Evolutionary conservation across 2,329 filamentous ascomycete genomes (phyloP).

Genomic region (Aspergillus bombycis): DNA sequence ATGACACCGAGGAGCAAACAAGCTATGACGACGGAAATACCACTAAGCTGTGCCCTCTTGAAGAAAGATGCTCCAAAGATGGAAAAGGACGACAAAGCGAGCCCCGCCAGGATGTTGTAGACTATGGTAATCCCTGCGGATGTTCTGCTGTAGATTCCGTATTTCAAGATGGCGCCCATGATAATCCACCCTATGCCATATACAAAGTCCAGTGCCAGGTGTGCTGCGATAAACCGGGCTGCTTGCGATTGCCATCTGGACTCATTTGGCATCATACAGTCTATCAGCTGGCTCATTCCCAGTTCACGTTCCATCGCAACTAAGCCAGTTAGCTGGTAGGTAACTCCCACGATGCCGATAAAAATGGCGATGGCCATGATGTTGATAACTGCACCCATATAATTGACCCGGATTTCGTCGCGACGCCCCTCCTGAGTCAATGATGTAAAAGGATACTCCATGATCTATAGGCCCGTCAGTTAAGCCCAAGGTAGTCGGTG

Average conservation of each 20-base stretch:
- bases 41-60: constrained; percentile 82
- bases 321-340: constrained; percentile 84
- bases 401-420: constrained; percentile 66
- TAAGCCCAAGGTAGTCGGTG: constrained; percentile 11
- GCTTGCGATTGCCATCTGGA: constrained; percentile 76
- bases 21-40: constrained; percentile 74
- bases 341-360: constrained; percentile 76
- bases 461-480: constrained; percentile 31
- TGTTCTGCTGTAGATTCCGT: constrained; percentile 67
- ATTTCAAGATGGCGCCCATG: constrained; percentile 66
- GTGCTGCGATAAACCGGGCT: constrained; percentile 76
- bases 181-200: constrained; percentile 84
- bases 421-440: constrained; percentile 69
- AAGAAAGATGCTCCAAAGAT: constrained; percentile 83
- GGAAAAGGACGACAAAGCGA: constrained; percentile 77
- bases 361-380: constrained; percentile 80
- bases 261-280: constrained; percentile 85
- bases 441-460: constrained; percentile 76
- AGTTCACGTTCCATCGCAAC: constrained; percentile 83
- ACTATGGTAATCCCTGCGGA: constrained; percentile 68
- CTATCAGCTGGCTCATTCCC: constrained; percentile 85
- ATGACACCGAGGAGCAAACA: constrained; percentile 78
- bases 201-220: constrained; percentile 76
- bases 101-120: constrained; percentile 74
- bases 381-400: constrained; percentile 73